These are phyloP conservation scores for Populus tremula DNA, from an alignment of 345 rosid genomes.

Conservation along the genomic window DNA sequence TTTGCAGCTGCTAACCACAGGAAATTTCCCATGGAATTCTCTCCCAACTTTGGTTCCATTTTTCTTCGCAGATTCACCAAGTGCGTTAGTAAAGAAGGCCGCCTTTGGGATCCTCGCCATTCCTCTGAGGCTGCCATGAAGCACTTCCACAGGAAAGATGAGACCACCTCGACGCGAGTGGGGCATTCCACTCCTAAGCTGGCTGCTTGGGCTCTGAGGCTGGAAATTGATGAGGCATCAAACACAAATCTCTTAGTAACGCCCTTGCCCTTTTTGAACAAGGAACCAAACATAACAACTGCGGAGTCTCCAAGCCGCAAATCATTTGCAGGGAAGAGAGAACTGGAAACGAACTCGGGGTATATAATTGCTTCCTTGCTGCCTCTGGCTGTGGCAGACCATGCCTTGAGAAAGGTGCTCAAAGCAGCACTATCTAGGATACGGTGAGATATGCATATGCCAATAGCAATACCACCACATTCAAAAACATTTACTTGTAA, in stretches of 20 bases:
- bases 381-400: conserved; percentile 11
- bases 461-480: conserved; percentile 17
- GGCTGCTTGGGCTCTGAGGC: conserved; percentile 1
- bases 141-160: conserved; percentile 28
- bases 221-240: not conserved
- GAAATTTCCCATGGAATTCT: conserved; percentile 29
- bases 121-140: conserved; percentile 22
- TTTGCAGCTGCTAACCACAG: conserved; percentile 35
- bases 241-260: conserved; percentile 20
- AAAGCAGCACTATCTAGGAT: conserved; percentile 19
- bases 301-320: conserved; percentile 31
- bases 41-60: conserved; percentile 20
- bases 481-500: conserved; percentile 15
- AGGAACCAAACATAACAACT: conserved; percentile 28
- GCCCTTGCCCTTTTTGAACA: conserved; percentile 33
- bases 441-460: conserved; percentile 20
- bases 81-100: conserved; percentile 30
- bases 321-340: conserved; percentile 40
- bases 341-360: conserved; percentile 24
- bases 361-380: not conserved
- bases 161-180: conserved; percentile 15
- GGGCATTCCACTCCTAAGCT: conserved; percentile 11
- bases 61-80: conserved; percentile 38
- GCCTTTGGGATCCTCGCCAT: conserved; percentile 11
- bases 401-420: conserved; percentile 9